phyloP scores from a whole-genome alignment of 352 stramenopile genomes.

The Thraustochytrium sp. region DNA sequence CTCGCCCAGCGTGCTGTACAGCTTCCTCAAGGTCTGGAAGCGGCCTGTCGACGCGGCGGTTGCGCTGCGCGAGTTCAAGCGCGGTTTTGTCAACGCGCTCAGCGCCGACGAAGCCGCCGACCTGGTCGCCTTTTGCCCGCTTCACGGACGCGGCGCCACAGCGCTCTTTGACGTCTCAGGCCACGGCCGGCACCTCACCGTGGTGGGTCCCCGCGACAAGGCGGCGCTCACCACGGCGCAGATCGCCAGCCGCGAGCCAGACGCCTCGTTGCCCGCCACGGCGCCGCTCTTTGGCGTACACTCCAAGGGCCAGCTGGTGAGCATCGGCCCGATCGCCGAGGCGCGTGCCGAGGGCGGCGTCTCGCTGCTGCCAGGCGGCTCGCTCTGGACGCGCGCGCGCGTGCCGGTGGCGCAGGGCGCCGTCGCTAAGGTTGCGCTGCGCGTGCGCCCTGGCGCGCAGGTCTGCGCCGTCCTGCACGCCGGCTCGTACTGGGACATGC shows the following conservation, averaged over 20 bases:
- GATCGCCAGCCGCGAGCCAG: background rate
- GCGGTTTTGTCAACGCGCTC: background rate
- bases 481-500: slow-evolving; percentile 9
- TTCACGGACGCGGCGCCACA: background rate
- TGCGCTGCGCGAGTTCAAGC: background rate
- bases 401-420: background rate
- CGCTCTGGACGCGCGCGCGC: background rate
- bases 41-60: background rate
- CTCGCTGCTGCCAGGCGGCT: background rate
- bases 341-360: background rate
- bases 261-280: background rate
- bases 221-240: background rate
- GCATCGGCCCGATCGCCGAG: background rate
- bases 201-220: background rate
- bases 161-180: slow-evolving; percentile 21
- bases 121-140: background rate
- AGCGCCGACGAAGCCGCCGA: background rate
- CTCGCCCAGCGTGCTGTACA: background rate
- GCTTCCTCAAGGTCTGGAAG: slow-evolving; percentile 39
- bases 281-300: background rate
- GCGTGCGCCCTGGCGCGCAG: background rate
- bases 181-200: background rate
- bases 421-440: background rate
- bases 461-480: background rate
- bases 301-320: background rate